Evolutionary conservation across 2,329 filamentous ascomycete genomes (phyloP).

Genomic region (Xylaria arbuscula): DNA sequence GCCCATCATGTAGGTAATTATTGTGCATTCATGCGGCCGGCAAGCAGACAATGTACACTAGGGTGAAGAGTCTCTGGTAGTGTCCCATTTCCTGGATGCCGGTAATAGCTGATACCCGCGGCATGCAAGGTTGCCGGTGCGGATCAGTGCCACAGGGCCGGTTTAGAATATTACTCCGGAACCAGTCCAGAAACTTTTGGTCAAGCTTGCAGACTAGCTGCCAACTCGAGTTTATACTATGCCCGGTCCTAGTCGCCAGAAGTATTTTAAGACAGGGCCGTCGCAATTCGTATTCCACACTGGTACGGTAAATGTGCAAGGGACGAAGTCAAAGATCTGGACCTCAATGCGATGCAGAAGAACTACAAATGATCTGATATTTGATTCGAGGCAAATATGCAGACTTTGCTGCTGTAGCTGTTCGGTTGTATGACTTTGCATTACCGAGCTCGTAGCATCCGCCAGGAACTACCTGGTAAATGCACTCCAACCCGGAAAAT

Average conservation of each 20-base stretch:
- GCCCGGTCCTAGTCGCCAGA: not conserved
- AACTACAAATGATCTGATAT: constrained; percentile 32
- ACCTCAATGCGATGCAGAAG: constrained; percentile 13
- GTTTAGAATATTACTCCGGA: constrained; percentile 16
- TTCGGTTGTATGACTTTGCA: constrained; percentile 7
- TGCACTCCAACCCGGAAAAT: constrained; percentile 12
- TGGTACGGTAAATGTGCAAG: constrained; percentile 14
- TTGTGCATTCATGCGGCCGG: constrained; percentile 5
- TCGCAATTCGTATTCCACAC: constrained; percentile 3
- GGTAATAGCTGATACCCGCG: constrained; percentile 20
- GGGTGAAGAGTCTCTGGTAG: not conserved
- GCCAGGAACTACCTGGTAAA: not conserved
- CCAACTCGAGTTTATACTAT: not conserved
- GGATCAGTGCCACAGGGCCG: constrained; percentile 25
- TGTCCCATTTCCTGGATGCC: constrained; percentile 26
- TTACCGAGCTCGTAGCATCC: constrained; percentile 15
- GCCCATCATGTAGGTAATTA: not conserved
- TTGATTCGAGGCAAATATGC: constrained; percentile 17
- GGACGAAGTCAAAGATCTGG: constrained; percentile 10
- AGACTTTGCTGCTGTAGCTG: constrained; percentile 7
- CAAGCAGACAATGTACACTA: constrained; percentile 1
- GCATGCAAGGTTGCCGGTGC: constrained; percentile 32
- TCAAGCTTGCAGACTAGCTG: not conserved
- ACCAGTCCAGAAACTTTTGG: not conserved
- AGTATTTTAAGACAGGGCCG: not conserved